phyloP scores from a whole-genome alignment of 768 basidiomycete species.

The Kwoniella pini region DNA sequence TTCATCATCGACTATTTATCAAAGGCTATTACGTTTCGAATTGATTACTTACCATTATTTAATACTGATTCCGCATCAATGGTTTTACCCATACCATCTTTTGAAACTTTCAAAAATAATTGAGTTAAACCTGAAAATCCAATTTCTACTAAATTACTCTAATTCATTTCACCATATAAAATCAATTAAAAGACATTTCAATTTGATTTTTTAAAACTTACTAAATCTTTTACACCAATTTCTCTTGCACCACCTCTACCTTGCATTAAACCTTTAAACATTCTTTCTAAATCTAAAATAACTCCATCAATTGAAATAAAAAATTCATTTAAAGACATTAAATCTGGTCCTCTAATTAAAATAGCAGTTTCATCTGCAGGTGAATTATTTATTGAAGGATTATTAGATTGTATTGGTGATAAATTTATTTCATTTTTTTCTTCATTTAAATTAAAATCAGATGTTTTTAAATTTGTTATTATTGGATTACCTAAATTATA shows the following conservation, averaged over 20 bases:
- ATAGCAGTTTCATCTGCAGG: slow-evolving; percentile 50
- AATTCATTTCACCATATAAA: neutral
- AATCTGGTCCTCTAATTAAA: slow-evolving; percentile 45
- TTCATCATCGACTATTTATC: neutral
- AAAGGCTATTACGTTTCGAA: neutral
- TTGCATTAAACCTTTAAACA: slow-evolving; percentile 43
- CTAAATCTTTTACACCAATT: slow-evolving; percentile 47
- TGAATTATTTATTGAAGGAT: slow-evolving; percentile 22
- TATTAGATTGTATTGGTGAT: slow-evolving; percentile 29
- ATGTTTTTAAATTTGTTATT: neutral
- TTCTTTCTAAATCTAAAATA: slow-evolving; percentile 46
- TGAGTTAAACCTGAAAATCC: slow-evolving; percentile 43
- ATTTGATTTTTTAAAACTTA: no score
- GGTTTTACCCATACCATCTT: slow-evolving; percentile 33
- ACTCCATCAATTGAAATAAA: slow-evolving; percentile 46
- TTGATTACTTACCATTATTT: slow-evolving; percentile 32
- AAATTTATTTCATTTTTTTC: neutral
- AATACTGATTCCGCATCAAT: slow-evolving; percentile 38
- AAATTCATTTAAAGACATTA: slow-evolving; percentile 48
- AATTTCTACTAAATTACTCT: slow-evolving; percentile 47
- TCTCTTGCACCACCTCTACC: slow-evolving; percentile 46
- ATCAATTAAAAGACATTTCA: neutral
- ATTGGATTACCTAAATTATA: slow-evolving; percentile 7
- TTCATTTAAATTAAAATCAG: neutral
- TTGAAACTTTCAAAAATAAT: slow-evolving; percentile 43